Percentiles rank a stretch among this genome's conserved stretches.
phyloP scores from a whole-genome alignment of 306 rosid genomes.

The Vachellia pachyceras region DNA sequence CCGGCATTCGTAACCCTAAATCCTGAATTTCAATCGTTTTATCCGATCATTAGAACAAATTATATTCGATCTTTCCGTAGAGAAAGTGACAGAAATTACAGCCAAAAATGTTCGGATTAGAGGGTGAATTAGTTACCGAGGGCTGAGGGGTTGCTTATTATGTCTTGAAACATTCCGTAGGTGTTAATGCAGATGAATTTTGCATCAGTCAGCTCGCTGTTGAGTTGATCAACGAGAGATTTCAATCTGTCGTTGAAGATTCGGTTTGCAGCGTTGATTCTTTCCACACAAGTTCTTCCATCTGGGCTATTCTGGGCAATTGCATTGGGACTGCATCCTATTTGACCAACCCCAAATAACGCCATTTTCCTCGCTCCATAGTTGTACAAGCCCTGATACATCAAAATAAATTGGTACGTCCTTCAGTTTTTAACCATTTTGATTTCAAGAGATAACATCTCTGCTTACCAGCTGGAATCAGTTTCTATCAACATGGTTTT shows the following conservation, averaged over 20 bases:
- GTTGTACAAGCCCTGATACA: constrained; percentile 58
- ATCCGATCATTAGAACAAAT: neutral
- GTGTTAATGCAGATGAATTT: constrained; percentile 71
- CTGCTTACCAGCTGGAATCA: neutral
- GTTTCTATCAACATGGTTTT: neutral
- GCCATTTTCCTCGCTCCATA: constrained; percentile 90
- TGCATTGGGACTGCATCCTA: constrained; percentile 87
- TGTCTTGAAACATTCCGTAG: constrained; percentile 74
- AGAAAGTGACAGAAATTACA: neutral
- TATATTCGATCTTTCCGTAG: neutral
- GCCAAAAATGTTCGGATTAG: neutral
- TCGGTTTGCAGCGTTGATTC: constrained; percentile 74
- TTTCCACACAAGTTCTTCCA: constrained; percentile 73
- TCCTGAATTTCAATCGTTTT: constrained; percentile 51
- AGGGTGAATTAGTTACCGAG: constrained; percentile 56
- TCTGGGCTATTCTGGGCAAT: constrained; percentile 79
- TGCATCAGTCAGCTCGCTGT: constrained; percentile 61
- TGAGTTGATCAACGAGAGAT: constrained; percentile 64
- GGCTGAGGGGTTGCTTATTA: constrained; percentile 64
- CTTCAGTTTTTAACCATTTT: neutral
- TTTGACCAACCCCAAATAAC: constrained; percentile 82
- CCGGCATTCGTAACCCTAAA: constrained; percentile 65
- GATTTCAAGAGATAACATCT: neutral
- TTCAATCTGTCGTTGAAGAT: constrained; percentile 71
- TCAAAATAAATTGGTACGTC: neutral